These are phyloP conservation scores for Rhodotorula sp. DNA, from an alignment of 1,284 basidiomycete species.

Conservation along the genomic window DNA sequence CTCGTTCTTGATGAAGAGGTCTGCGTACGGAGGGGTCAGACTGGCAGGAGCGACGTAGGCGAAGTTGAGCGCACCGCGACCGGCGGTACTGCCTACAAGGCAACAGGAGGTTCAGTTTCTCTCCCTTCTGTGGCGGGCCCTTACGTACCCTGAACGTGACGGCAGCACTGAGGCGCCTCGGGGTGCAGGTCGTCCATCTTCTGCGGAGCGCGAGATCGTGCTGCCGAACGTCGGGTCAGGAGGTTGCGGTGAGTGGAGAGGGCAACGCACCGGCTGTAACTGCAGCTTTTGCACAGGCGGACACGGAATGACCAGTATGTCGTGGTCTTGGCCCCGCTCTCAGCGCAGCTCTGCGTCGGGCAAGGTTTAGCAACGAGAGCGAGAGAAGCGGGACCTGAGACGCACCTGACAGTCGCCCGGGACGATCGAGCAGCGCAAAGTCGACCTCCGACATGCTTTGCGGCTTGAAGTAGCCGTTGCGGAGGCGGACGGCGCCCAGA, in stretches of 20 bases:
- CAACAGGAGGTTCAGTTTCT: too few species aligned
- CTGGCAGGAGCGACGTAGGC: too few species aligned
- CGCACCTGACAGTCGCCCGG: conserved; percentile 1
- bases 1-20: background rate
- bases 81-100: background rate
- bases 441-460: background rate
- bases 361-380: background rate
- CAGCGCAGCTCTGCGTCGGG: background rate
- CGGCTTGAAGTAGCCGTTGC: background rate
- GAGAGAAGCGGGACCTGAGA: background rate
- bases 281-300: background rate
- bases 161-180: background rate
- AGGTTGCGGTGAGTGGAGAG: background rate
- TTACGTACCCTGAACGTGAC: too few species aligned
- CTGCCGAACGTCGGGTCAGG: background rate
- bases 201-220: background rate
- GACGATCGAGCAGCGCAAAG: conserved; percentile 5
- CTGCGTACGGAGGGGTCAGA: background rate
- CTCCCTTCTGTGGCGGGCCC: too few species aligned
- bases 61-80: background rate
- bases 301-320: background rate
- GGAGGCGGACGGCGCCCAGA: background rate
- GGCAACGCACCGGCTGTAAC: background rate
- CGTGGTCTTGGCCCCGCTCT: background rate
- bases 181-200: background rate